Evolutionary conservation across 2,329 filamentous ascomycete genomes (phyloP), one percentile per base, ranked within the genome.

Genomic region (Colletotrichum abscissum): DNA sequence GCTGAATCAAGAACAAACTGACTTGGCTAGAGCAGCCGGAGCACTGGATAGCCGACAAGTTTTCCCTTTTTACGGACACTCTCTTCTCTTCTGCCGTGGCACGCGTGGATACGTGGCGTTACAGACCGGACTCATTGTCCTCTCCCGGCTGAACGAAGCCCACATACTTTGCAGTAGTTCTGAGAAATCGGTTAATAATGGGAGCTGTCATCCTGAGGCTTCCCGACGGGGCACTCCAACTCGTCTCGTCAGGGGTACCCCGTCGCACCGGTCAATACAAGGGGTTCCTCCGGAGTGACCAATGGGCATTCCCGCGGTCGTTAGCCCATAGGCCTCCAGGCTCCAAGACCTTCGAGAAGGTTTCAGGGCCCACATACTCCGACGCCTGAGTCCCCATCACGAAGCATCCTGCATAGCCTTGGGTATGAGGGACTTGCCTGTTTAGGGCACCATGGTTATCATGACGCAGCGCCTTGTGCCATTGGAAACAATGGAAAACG

Each of bases 331-430:
- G 71, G 30, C 63, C 71, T 49, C 63, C 42, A n/a, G 42, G 42
- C 42, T 49, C 69, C 55, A 55, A 65, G 56, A 55, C 62, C 69
- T 75, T 75, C 74, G 69, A 75, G 74, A 75, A 75, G 74, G 74
- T 75, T 75, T 75, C 74, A 75, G 72, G 65, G 35, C 73, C 73
- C 49, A 57, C 58, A 63, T 26, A 19, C 66, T 74, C 66, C 64
- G 60, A 62, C 49, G 62, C 42, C 35, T 60, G 49, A 30, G 56
- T 42, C 54, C 46, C 65, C 66, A 66, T 74, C 38, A 49, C 54
- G 54, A 60, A 52, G 57, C 70, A 74, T 70, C 66, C 67, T 28
- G 57, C 73, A 74, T 71, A 52, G 70, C 63, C 60, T 74, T 73
- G 66, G 55, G 66, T 54, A 67, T 60, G 59, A 71, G 63, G 35